phyloP scores from a whole-genome alignment of 164 flowering plant genomes.

The Magnolia changhungtana region DNA sequence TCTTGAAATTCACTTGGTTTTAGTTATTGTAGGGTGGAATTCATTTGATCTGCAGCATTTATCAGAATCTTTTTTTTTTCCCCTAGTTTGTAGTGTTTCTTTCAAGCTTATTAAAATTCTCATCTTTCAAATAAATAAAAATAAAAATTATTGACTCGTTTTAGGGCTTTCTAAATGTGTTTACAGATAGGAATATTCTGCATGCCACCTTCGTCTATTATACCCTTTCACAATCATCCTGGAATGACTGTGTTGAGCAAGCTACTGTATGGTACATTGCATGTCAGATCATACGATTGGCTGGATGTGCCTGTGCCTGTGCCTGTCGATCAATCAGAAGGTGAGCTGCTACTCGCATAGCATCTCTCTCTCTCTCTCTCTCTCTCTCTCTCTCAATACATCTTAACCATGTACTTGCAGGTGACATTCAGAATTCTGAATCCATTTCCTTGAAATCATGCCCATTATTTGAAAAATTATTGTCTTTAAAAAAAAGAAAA shows the following conservation, averaged over 20 bases:
- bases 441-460: too few species aligned
- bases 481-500: too few species aligned
- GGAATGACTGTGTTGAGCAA: constrained; percentile 99
- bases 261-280: constrained; percentile 79
- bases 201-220: constrained; percentile 94
- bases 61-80: background rate
- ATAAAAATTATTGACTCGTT: background rate
- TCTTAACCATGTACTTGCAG: too few species aligned
- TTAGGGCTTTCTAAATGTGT: background rate
- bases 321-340: constrained; percentile 52
- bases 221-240: constrained; percentile 97
- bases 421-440: too few species aligned
- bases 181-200: constrained; percentile 91
- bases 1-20: background rate
- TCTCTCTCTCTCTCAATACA: too few species aligned
- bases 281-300: constrained; percentile 88
- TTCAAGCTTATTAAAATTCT: background rate
- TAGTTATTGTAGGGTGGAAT: background rate
- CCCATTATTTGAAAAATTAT: too few species aligned
- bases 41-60: background rate
- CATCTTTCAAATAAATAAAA: background rate
- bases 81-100: background rate
- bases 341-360: constrained; percentile 25
- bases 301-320: constrained; percentile 49
- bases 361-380: background rate